Evolutionary conservation across 805 yeast genomes (phyloP).

Genomic region (Saccharomycopsis selenospora): DNA sequence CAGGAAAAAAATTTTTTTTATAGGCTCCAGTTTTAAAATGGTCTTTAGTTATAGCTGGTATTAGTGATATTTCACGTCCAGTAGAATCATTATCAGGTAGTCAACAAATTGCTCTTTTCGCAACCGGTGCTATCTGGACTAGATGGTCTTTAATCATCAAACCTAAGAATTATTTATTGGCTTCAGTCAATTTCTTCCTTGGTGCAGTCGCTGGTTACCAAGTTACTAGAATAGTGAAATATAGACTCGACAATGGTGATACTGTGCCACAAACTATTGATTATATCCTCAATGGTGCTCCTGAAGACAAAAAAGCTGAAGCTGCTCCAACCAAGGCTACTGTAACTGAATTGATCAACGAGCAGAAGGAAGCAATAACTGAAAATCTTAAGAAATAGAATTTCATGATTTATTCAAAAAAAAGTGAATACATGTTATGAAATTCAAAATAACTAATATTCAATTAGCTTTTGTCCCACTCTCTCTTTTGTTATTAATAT

Average conservation of each 20-base stretch:
- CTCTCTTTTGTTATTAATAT: too few relatives aligned
- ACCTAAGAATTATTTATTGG: slow-evolving; percentile 81
- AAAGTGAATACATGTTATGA: too few relatives aligned
- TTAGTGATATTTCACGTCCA: slow-evolving; percentile 80
- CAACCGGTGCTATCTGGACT: slow-evolving; percentile 95
- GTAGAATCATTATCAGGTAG: slow-evolving; percentile 88
- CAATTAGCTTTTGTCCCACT: too few relatives aligned
- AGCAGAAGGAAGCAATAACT: slow-evolving; percentile 3
- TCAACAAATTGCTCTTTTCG: slow-evolving; percentile 55
- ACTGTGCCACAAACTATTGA: slow-evolving; percentile 45
- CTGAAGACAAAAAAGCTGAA: neutral
- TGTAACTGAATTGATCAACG: slow-evolving; percentile 10
- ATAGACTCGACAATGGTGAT: slow-evolving; percentile 62
- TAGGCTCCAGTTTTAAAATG: slow-evolving; percentile 40
- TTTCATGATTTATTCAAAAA: too few relatives aligned
- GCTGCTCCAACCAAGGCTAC: neutral
- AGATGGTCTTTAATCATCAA: slow-evolving; percentile 93
- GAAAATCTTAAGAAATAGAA: slow-evolving; percentile 7
- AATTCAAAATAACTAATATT: too few relatives aligned
- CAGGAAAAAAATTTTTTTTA: too few relatives aligned
- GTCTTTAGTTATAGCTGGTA: slow-evolving; percentile 89
- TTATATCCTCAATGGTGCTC: slow-evolving; percentile 49
- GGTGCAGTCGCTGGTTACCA: slow-evolving; percentile 88
- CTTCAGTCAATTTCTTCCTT: slow-evolving; percentile 89
- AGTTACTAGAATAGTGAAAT: slow-evolving; percentile 59